Base-by-base conservation (phyloP, 805 yeast species). In the Candida ponderosae region DNA sequence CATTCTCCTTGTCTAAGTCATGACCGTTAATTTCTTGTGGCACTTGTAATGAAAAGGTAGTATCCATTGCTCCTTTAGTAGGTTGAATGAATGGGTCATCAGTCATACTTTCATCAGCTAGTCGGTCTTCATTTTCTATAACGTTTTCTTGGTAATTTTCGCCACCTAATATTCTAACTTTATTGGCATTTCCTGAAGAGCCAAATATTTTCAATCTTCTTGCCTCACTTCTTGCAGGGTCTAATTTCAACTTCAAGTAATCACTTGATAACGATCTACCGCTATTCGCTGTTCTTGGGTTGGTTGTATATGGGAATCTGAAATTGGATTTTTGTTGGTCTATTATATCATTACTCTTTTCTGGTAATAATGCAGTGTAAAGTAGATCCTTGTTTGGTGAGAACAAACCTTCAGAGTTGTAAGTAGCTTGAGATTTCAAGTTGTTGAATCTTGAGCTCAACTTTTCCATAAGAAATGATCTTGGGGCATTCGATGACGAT, bases 161-260 rank as follows among this genome's bases (percentile, higher is more conserved):
- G 11, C 28, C 30, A 26, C 56, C 57, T 32, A 53, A 33, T n/a
- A 48, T 47, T 40, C 53, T 48, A 11, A 53, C 45, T 32, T 51
- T 54, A 27, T 43, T 41, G 14, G 53, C 54, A 23, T 50, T 51
- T 10, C 57, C 56, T 26, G 45, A 30, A 28, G 46, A 44, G 29
- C 57, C 57, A 40, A 65, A 51, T 4, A 68, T 46, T 42, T 60
- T 65, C 31, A 62, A 34, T 44, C 65, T 63, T 44, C 68, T 66
- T 0, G 71, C 67, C 7, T 67, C 70, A 30, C 66, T 63, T 45
- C 70, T 60, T 4, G 50, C 46, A 14, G 69, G 60, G 38, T 68
- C 71, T 15, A 67, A 63, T 30, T 61, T 61, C 34, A 68, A 40
- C 41, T 56, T 64, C 33, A 53, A 32, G 18, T 39, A 49, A 14